Conservation (phyloP, 2,329 filamentous ascomycete species). For the Paraphaeosphaeria sporulosa region DNA sequence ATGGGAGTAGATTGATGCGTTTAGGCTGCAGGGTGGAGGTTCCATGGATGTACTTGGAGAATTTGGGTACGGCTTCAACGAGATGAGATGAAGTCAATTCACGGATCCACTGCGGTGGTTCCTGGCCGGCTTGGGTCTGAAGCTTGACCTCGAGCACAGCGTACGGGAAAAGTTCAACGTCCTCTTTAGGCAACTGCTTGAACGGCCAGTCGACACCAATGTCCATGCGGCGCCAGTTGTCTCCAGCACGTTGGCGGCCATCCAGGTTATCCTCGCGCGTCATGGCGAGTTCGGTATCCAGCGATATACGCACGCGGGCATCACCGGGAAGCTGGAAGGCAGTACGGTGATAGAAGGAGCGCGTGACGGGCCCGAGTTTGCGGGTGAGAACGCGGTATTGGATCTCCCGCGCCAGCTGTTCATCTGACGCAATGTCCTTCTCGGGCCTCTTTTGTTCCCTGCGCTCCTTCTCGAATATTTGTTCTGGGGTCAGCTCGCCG, state of each 20-base stretch:
- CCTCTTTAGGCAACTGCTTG: slow-evolving; percentile 81
- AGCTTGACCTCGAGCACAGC: slow-evolving; percentile 97
- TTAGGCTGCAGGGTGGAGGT: slow-evolving; percentile 86
- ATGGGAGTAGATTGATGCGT: slow-evolving; percentile 88
- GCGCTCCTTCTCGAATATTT: slow-evolving; percentile 95
- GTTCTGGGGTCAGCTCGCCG: slow-evolving; percentile 82
- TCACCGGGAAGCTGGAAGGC: slow-evolving; percentile 97
- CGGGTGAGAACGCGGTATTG: slow-evolving; percentile 92
- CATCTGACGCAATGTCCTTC: slow-evolving; percentile 89
- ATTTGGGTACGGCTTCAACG: slow-evolving; percentile 98
- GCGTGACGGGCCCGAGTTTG: slow-evolving; percentile 85
- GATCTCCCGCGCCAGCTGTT: slow-evolving; percentile 87
- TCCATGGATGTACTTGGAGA: slow-evolving; percentile 98
- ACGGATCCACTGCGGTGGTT: slow-evolving; percentile 95
- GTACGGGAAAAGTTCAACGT: slow-evolving; percentile 92
- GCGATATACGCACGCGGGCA: slow-evolving; percentile 92
- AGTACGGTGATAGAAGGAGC: slow-evolving; percentile 97
- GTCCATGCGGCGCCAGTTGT: slow-evolving; percentile 97
- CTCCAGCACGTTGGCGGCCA: slow-evolving; percentile 74
- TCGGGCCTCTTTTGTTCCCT: slow-evolving; percentile 94
- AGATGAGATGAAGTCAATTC: slow-evolving; percentile 92
- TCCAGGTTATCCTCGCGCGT: slow-evolving; percentile 94
- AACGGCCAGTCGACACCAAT: slow-evolving; percentile 98
- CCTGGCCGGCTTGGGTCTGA: slow-evolving; percentile 93
- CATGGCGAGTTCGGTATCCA: slow-evolving; percentile 97